phyloP scores from a whole-genome alignment of 495 filamentous ascomycete genomes.

The Collariella sp. region DNA sequence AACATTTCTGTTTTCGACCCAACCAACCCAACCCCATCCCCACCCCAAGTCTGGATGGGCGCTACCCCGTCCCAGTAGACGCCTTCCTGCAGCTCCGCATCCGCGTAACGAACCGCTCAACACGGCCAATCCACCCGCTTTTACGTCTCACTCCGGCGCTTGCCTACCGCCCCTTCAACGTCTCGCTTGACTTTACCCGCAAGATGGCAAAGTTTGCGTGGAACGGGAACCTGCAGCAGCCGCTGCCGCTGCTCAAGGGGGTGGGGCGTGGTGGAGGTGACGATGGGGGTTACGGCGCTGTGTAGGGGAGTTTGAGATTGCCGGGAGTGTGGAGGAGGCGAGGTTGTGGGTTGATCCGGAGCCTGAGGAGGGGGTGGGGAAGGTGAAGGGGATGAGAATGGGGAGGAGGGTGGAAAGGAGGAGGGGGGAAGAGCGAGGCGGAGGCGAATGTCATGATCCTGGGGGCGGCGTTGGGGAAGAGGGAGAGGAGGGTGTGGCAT shows the following conservation, averaged over 20 bases:
- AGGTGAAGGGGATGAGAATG: slow-evolving; percentile 60
- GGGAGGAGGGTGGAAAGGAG: slow-evolving; percentile 29
- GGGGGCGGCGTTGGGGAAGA: slow-evolving; percentile 47
- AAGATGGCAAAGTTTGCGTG: slow-evolving; percentile 58
- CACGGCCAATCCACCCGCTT: slow-evolving; percentile 57
- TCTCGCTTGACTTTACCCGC: slow-evolving; percentile 75
- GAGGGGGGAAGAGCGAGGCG: slow-evolving; percentile 23
- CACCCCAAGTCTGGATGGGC: background rate
- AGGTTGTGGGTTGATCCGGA: slow-evolving; percentile 44
- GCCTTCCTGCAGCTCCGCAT: slow-evolving; percentile 62
- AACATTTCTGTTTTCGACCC: slow-evolving; percentile 46
- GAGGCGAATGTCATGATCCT: slow-evolving; percentile 44
- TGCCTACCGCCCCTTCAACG: slow-evolving; percentile 59
- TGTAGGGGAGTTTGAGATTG: slow-evolving; percentile 76
- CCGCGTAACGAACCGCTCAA: slow-evolving; percentile 62
- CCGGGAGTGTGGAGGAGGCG: slow-evolving; percentile 74
- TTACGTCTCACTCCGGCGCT: slow-evolving; percentile 71
- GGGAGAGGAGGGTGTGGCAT: slow-evolving; percentile 65
- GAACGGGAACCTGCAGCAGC: slow-evolving; percentile 74
- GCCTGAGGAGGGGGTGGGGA: slow-evolving; percentile 62
- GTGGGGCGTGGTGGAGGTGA: slow-evolving; percentile 47
- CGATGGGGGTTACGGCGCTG: slow-evolving; percentile 59
- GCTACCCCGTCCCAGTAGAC: slow-evolving; percentile 49
- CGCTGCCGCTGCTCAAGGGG: slow-evolving; percentile 51
- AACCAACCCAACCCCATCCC: background rate